Evolutionary conservation across 2,329 filamentous ascomycete species (phyloP), one percentile per base, ranked within the genome.

Genomic region (Alternaria gaisen): DNA sequence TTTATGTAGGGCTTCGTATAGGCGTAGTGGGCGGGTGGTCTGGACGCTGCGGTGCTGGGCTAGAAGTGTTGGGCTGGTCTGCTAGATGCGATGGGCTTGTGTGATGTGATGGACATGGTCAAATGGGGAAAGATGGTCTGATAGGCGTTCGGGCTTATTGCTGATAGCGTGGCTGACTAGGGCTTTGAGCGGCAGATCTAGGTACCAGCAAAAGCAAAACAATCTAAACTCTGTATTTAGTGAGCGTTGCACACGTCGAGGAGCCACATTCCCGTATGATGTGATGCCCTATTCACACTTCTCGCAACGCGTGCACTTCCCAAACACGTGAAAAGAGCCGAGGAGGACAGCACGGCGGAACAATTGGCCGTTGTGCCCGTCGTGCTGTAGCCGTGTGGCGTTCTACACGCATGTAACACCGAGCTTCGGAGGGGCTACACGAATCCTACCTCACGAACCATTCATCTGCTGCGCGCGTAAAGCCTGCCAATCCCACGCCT

Each of bases 401-500:
- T 43, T 53, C 10, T n/a, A 40, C 42, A 32, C 28, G 52, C 44
- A 55, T 56, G 32, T 34, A 40, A 53, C 57, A 65, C 67, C 64
- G 61, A 65, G 61, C 28, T 61, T 56, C 64, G 61, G 67, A 52
- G 55, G 57, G 60, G 58, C 47, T 63, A 59, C 58, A 63, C 68
- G 56, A 57, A 63, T 66, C 60, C 61, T 44, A 55, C 56, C 58
- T 53, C 53, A 48, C 40, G 32, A 54, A 59, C 61, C 55, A 24
- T 32, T 36, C 30, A 56, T 44, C 47, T 52, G 20, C 32, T 32
- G 44, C 30, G 41, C 48, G 34, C 26, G 52, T 46, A 32, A 32
- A n/a, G 41, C 40, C 53, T 62, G 28, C 36, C 40, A n/a, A 47
- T 53, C 51, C 43, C 26, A 34, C 43, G 18, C 16, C 8, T 43